These are phyloP conservation scores for Metroxylon sagu DNA, from an alignment of 176 grass and related monocot species.

Conservation along the genomic window DNA sequence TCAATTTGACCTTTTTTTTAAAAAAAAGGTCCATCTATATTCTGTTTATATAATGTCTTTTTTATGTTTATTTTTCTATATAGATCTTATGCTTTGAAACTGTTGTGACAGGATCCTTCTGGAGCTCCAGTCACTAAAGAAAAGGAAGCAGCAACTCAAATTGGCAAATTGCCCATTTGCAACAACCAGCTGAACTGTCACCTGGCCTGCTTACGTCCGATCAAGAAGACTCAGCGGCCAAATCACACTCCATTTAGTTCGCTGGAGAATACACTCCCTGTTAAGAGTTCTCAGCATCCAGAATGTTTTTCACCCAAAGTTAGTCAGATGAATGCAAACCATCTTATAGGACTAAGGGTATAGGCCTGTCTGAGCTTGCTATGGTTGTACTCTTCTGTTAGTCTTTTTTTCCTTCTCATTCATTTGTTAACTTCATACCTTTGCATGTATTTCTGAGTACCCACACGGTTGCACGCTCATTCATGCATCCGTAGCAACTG, in stretches of 20 bases:
- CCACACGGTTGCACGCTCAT: too few species aligned
- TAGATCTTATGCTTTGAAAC: too few species aligned
- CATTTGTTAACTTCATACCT: too few species aligned
- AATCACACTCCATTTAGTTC: conserved; percentile 59
- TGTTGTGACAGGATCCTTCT: conserved; percentile 52
- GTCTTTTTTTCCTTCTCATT: too few species aligned
- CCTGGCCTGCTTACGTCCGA: conserved; percentile 52
- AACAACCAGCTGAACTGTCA: conserved; percentile 55
- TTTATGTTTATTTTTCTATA: too few species aligned
- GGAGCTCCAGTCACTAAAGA: conserved; percentile 58
- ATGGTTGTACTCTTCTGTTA: too few species aligned
- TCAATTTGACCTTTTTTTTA: too few species aligned
- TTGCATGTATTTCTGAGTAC: too few species aligned
- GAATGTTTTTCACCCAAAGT: conserved; percentile 7
- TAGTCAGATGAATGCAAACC: background rate
- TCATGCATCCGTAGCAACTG: too few species aligned
- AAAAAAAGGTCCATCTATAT: too few species aligned
- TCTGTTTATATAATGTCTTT: too few species aligned
- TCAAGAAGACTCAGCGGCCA: conserved; percentile 36
- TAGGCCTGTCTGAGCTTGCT: background rate
- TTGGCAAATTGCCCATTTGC: conserved; percentile 50
- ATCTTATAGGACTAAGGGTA: background rate
- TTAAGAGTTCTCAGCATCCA: background rate
- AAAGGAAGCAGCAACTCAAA: conserved; percentile 45
- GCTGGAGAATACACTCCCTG: conserved; percentile 41